These are phyloP conservation scores for Uromyces viciae-fabae DNA, from an alignment of 1,284 basidiomycete genomes.

Conservation along the genomic window DNA sequence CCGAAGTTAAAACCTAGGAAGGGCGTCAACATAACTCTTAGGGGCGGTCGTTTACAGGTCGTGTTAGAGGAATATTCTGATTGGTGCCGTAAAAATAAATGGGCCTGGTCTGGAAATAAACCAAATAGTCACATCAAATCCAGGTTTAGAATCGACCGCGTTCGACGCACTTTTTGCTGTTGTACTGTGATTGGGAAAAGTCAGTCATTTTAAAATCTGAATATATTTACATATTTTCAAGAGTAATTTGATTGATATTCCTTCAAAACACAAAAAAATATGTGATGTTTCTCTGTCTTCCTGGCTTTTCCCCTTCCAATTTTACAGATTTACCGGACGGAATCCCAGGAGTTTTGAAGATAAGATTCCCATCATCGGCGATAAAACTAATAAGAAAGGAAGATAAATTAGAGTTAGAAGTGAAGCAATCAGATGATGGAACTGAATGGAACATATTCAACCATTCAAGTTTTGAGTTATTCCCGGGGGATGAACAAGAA, in stretches of 20 bases:
- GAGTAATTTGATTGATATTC: no score
- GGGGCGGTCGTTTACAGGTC: constrained; percentile 30
- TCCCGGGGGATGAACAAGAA: constrained; percentile 37
- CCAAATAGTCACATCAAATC: constrained; percentile 13
- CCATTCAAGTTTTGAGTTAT: constrained; percentile 29
- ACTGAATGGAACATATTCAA: constrained; percentile 43
- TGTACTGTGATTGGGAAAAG: constrained; percentile 4
- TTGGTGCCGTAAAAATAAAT: constrained; percentile 43
- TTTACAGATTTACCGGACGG: background rate
- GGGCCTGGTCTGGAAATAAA: constrained; percentile 28
- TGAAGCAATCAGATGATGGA: constrained; percentile 32
- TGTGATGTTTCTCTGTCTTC: no score
- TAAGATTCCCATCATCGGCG: constrained; percentile 36
- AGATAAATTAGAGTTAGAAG: constrained; percentile 29
- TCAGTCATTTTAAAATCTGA: background rate
- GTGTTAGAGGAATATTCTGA: constrained; percentile 40
- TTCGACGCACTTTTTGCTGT: constrained; percentile 44
- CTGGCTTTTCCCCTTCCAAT: no score
- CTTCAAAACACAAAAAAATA: no score
- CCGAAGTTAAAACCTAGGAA: constrained; percentile 43
- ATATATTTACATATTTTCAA: no score
- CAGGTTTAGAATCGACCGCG: constrained; percentile 40
- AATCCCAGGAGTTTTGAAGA: constrained; percentile 21
- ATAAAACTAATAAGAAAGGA: constrained; percentile 41
- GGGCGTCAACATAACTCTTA: constrained; percentile 33